Evolutionary conservation across 805 yeast genomes (phyloP).

Genomic region (Cephaloascus fragrans): DNA sequence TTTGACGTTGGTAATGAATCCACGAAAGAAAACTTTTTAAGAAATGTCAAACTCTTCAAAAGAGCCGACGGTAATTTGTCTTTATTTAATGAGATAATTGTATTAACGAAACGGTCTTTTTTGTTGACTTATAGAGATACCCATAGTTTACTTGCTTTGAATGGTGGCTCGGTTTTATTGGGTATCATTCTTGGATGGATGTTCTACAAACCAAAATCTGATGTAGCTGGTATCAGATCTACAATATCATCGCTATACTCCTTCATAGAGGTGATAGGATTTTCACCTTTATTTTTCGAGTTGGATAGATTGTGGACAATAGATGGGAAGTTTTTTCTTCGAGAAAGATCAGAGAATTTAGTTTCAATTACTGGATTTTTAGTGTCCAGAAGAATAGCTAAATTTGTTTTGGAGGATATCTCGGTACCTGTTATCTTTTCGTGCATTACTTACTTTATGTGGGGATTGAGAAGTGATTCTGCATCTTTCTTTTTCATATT

Average conservation of each 20-base stretch:
- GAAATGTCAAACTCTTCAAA: slow-evolving; percentile 7
- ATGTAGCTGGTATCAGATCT: slow-evolving; percentile 59
- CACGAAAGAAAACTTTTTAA: neutral
- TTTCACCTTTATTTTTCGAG: slow-evolving; percentile 28
- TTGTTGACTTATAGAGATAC: slow-evolving; percentile 20
- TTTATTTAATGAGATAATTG: slow-evolving; percentile 16
- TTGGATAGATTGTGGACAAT: slow-evolving; percentile 25
- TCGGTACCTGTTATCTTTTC: slow-evolving; percentile 52
- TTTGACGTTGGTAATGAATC: neutral
- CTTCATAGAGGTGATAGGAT: slow-evolving; percentile 27
- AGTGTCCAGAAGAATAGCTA: slow-evolving; percentile 54
- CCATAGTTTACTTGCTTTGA: slow-evolving; percentile 19
- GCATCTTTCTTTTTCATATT: slow-evolving; percentile 18
- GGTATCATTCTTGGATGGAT: slow-evolving; percentile 71
- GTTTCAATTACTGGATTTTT: slow-evolving; percentile 61
- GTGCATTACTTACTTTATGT: slow-evolving; percentile 63
- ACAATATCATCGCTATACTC: slow-evolving; percentile 26
- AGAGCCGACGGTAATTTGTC: slow-evolving; percentile 6
- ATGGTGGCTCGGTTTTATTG: slow-evolving; percentile 34
- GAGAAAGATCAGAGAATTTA: slow-evolving; percentile 65
- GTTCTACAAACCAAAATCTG: slow-evolving; percentile 52
- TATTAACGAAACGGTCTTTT: slow-evolving; percentile 23
- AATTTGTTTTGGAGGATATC: slow-evolving; percentile 60
- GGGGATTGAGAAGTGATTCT: slow-evolving; percentile 45
- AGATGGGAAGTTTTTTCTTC: slow-evolving; percentile 24